Percentiles rank a stretch among this genome's conserved stretches.
These are phyloP conservation scores for Westerdykella ornata DNA, from an alignment of 2,329 filamentous ascomycete species.

Conservation along the genomic window DNA sequence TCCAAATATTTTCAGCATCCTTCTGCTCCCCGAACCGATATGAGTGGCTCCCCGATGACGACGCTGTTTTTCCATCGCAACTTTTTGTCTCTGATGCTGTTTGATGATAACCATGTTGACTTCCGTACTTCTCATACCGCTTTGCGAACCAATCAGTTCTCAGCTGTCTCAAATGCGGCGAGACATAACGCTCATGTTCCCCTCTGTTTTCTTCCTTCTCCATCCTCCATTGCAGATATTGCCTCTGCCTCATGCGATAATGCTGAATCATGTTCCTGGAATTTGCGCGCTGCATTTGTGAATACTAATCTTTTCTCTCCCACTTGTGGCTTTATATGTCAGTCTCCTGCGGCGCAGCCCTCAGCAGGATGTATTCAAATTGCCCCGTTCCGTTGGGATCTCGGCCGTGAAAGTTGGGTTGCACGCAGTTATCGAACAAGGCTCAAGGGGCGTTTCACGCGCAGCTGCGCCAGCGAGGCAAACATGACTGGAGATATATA, in stretches of 20 bases:
- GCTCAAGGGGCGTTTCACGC: not conserved
- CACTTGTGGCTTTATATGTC: not conserved
- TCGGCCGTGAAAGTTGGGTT: too few relatives aligned
- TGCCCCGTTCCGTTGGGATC: too few relatives aligned
- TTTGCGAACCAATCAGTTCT: slow-evolving; percentile 8
- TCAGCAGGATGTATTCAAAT: too few relatives aligned
- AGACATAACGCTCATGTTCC: slow-evolving; percentile 3
- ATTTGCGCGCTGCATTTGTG: not conserved
- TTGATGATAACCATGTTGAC: not conserved
- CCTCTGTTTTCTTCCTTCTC: slow-evolving; percentile 1
- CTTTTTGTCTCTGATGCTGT: not conserved
- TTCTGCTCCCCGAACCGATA: too few relatives aligned
- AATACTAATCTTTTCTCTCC: not conserved
- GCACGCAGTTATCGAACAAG: not conserved
- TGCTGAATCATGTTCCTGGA: slow-evolving; percentile 4
- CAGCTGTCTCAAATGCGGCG: slow-evolving; percentile 7
- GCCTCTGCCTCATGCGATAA: slow-evolving; percentile 9
- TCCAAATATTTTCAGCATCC: too few relatives aligned
- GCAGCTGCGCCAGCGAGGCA: not conserved
- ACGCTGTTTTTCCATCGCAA: not conserved
- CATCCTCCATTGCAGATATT: slow-evolving; percentile 7
- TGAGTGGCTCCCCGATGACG: too few relatives aligned
- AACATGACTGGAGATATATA: too few relatives aligned
- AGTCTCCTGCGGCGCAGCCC: not conserved
- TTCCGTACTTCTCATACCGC: slow-evolving; percentile 6